Base-by-base conservation (phyloP, 139 green algal genomes). In the Nannochloris sp. region DNA sequence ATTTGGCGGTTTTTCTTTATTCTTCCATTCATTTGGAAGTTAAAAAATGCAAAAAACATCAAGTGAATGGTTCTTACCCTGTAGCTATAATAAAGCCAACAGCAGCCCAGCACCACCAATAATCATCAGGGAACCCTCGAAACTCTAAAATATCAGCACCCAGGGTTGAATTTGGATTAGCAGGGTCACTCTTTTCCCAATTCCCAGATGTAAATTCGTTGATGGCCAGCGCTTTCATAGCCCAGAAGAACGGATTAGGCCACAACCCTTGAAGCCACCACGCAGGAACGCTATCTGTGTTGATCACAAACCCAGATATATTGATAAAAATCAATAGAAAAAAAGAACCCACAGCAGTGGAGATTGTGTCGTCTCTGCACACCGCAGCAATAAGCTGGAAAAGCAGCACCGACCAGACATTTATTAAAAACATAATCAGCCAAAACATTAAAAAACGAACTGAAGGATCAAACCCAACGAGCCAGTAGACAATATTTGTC, bases 131-230 rank as follows among this genome's bases (percentile, higher is more conserved):
- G 19, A 72, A 76, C 14, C 48, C 68, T 47, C 60, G 47, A 48
- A 54, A 53, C 15, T 32, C 4, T 27, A 75, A 10, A 14, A 33
- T 14, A 53, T 39, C 24, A 39, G 65, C 14, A n/a, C 67, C 67
- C 56, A 74, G 59, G n/a, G 67, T 62, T 55, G 70, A 47, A n/a
- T n/a, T n/a, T 9, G 29, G 14, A 9, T 4, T 12, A 1, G 15
- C 25, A 1, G 60, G 35, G 68, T 72, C 48, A 54, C 9, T 5
- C 19, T 15, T 45, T 9, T 36, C 25, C 67, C 67, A 74, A 0
- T 61, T 69, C 19, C 37, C 24, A n/a, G 48, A 54, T 2, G 58
- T 74, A 58, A 76, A 76, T 53, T 77, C 70, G 42, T 76, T 77
- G 70, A 77, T 74, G 33, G 66, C 46, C 19, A 62, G 27, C 23